A percentile compares a stretch with the other conserved stretches of the same genome.
These are phyloP conservation scores for Cryphonectria nitschkei DNA, from an alignment of 2,329 filamentous ascomycete species.

Conservation along the genomic window DNA sequence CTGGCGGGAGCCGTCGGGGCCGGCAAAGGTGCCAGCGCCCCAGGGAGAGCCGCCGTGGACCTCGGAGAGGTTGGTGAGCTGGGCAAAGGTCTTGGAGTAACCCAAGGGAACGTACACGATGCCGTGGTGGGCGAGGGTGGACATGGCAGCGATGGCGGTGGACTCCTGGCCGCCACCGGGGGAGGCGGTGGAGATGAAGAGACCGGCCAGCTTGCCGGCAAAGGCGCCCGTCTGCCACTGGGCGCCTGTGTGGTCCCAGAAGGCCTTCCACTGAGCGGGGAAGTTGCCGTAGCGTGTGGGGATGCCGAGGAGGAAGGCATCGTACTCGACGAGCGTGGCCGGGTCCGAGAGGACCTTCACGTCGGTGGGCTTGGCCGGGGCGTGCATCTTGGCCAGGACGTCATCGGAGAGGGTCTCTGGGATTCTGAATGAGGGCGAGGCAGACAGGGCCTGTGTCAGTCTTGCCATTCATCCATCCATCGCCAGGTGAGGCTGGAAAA, in stretches of 20 bases:
- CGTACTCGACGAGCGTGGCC: constrained; percentile 70
- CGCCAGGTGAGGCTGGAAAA: no score
- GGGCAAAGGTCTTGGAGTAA: constrained; percentile 77
- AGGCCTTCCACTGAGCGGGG: constrained; percentile 91
- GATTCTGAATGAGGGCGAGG: constrained; percentile 53
- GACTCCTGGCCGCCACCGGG: constrained; percentile 91
- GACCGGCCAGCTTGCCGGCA: constrained; percentile 85
- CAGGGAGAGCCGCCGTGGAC: constrained; percentile 86
- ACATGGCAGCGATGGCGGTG: constrained; percentile 79
- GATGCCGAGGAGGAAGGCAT: constrained; percentile 90
- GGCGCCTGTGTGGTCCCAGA: constrained; percentile 88
- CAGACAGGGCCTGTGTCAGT: constrained; percentile 11
- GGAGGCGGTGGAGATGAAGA: constrained; percentile 88
- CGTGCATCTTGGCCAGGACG: constrained; percentile 88
- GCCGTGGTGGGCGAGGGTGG: constrained; percentile 88
- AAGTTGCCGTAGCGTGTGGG: constrained; percentile 97
- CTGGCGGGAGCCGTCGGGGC: constrained; percentile 79
- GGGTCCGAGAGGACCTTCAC: constrained; percentile 66
- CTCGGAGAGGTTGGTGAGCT: constrained; percentile 73
- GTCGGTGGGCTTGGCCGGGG: constrained; percentile 72
- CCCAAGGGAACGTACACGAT: constrained; percentile 96
- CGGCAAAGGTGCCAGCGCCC: constrained; percentile 91
- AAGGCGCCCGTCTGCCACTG: constrained; percentile 80
- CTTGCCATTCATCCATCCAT: no score
- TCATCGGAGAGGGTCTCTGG: constrained; percentile 85